Evolutionary conservation across 345 rosid species (phyloP).

Genomic region (Nasturtium officinale): DNA sequence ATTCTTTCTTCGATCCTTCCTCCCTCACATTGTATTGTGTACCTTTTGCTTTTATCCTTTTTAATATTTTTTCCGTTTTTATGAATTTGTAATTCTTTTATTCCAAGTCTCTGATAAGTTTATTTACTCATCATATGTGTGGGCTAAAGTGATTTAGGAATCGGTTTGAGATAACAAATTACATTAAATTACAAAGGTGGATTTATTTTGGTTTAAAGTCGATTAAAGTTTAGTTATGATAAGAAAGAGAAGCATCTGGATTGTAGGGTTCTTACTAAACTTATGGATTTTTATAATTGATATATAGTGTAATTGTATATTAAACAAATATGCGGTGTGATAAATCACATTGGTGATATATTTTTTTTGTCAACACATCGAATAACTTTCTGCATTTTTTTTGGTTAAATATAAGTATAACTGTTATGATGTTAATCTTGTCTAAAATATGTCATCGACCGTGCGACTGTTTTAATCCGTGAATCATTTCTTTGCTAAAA

Average conservation of each 20-base stretch:
- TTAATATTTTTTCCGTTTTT: background rate
- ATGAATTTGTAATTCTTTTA: background rate
- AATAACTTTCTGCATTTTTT: too few relatives aligned
- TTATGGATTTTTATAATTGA: background rate
- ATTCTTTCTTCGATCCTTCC: conserved; percentile 7
- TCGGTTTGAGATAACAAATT: background rate
- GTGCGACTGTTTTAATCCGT: background rate
- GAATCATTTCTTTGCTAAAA: background rate
- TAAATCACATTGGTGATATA: background rate
- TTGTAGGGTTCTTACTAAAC: background rate
- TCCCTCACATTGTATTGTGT: conserved; percentile 4
- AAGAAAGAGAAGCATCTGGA: background rate
- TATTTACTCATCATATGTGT: background rate
- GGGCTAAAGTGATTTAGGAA: background rate
- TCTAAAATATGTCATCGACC: background rate
- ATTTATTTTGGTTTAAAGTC: background rate
- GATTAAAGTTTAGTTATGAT: background rate
- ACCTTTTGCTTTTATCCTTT: background rate
- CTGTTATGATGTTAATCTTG: too few relatives aligned
- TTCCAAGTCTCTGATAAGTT: too few relatives aligned
- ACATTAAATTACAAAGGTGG: too few relatives aligned
- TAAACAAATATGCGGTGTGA: background rate
- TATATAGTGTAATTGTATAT: too few relatives aligned
- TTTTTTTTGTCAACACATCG: background rate
- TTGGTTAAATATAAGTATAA: too few relatives aligned